Percentiles rank a stretch among this genome's conserved stretches.
These are phyloP conservation scores for Fraxinus baroniana DNA, from an alignment of 305 asterid species.

Conservation along the genomic window DNA sequence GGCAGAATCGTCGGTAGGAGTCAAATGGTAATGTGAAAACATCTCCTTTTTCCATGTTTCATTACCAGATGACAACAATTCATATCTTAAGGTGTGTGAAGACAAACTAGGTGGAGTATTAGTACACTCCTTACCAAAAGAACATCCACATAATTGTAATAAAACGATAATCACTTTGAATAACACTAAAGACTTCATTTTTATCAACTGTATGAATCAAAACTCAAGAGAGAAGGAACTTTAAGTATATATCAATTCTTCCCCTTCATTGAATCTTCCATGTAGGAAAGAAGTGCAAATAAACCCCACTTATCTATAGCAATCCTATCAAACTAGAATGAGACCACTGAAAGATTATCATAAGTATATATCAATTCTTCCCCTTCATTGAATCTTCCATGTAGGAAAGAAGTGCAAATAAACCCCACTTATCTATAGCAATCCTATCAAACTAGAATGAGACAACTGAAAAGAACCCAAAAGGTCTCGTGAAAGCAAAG, in stretches of 20 bases:
- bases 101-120: slow-evolving; percentile 40
- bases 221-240: background rate
- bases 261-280: background rate
- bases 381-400: background rate
- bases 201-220: background rate
- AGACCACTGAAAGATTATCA: slow-evolving; percentile 15
- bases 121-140: slow-evolving; percentile 57
- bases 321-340: slow-evolving; percentile 25
- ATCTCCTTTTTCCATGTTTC: slow-evolving; percentile 62
- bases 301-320: slow-evolving; percentile 20
- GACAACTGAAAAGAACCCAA: slow-evolving; percentile 22
- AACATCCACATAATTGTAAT: slow-evolving; percentile 26
- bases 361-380: background rate
- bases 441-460: slow-evolving; percentile 26
- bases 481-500: slow-evolving; percentile 47
- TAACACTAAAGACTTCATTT: slow-evolving; percentile 35
- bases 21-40: slow-evolving; percentile 65
- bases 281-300: slow-evolving; percentile 17
- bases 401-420: slow-evolving; percentile 18
- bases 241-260: background rate
- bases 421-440: slow-evolving; percentile 18
- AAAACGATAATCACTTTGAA: slow-evolving; percentile 22
- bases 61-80: slow-evolving; percentile 52
- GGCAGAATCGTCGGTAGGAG: slow-evolving; percentile 74
- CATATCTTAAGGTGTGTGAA: slow-evolving; percentile 69